Base-by-base conservation (phyloP, 768 basidiomycete species). In the Boletus tylopilopsis region DNA sequence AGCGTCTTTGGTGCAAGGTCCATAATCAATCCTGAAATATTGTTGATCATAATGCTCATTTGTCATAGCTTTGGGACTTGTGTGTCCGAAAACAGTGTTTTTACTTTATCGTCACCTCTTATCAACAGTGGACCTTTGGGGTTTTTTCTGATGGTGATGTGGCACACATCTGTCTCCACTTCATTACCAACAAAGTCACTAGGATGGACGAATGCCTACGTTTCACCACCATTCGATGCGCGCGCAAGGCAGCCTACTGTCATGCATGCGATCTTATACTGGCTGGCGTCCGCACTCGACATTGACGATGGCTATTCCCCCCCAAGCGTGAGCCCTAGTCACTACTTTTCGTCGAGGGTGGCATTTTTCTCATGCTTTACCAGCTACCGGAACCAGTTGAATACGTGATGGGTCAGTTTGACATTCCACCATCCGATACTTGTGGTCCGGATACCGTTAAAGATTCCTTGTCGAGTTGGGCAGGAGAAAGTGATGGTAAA, bases 1-100 rank as follows among this genome's bases (percentile, higher is more conserved):
- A 82, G 48, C 73, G 79, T 40, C 59, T 83, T 41, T 84, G 82
- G 82, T 80, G 74, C 25, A 84, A 82, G 73, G 82, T 83, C 50
- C 24, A 27, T 50, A 34, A 27, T 19, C 21, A 9, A 12, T 18
- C 13, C 34, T 46, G 23, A 25, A 15, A n/a, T n/a, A n/a, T n/a
- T 21, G 8, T 45, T 34, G 25, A 34, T 34, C 22, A 30, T 34
- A 43, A n/a, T n/a, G 42, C 53, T 66, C 12, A 57, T 45, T 24
- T n/a, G 18, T 36, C 33, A 43, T 46, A 68, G 66, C 53, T 68
- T 29, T 84, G 80, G 78, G 82, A 84, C 59, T 56, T 69, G 18
- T 84, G 82, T 63, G 75, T 73, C 38, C 60, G 66, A 34, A 69
- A 68, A 52, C 69, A 73, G 22, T 73, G 75, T 4, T 76, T 71